These are phyloP conservation scores for Fragaria vesca DNA, from an alignment of 306 rosid species.

Conservation along the genomic window DNA sequence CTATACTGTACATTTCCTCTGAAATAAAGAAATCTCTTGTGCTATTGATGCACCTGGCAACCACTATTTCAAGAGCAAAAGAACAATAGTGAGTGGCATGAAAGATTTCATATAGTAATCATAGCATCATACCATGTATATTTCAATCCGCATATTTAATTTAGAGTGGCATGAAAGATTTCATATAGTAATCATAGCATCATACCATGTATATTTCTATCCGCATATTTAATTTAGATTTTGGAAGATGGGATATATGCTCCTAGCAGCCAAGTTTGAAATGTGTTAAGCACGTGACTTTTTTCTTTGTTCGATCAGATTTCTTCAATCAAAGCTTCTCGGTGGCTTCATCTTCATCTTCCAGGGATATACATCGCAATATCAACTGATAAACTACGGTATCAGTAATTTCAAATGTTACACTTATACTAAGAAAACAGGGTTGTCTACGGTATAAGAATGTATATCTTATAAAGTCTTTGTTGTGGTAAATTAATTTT, in stretches of 20 bases:
- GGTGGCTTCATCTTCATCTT: not conserved
- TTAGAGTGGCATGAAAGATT: not conserved
- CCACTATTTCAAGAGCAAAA: not conserved
- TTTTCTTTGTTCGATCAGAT: not conserved
- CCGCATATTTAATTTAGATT: not conserved
- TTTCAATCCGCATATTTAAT: not conserved
- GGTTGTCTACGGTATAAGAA: too few relatives aligned
- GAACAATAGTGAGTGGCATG: not conserved
- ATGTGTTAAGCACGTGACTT: not conserved
- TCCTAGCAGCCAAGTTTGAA: slow-evolving; percentile 14
- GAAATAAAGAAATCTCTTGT: not conserved
- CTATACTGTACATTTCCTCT: not conserved
- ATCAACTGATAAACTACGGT: too few relatives aligned
- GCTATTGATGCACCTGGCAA: not conserved
- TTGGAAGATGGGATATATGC: not conserved
- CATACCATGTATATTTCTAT: not conserved
- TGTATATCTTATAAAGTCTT: too few relatives aligned
- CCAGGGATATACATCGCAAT: too few relatives aligned
- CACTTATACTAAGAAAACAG: too few relatives aligned
- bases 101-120: not conserved
- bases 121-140: not conserved
- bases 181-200: not conserved
- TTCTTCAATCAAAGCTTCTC: not conserved
- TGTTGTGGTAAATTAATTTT: too few relatives aligned
- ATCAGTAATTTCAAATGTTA: too few relatives aligned